Evolutionary conservation across 345 rosid species (phyloP), one percentile per base, ranked within the genome.

Genomic region (Linum trigynum): DNA sequence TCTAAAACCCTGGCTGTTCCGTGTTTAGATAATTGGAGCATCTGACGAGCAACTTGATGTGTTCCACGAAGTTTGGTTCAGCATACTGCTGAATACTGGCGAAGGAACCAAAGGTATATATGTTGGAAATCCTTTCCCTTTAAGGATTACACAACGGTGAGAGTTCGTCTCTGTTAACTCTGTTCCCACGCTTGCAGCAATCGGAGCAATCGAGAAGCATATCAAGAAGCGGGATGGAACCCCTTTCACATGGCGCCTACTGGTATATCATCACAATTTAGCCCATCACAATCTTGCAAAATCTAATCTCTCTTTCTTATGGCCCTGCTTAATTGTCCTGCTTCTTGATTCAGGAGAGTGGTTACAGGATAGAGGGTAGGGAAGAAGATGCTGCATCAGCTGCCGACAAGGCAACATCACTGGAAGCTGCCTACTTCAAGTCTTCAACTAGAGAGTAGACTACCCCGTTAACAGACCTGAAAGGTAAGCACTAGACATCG

Each of bases 31-130:
- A 40, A 77, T 89, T 1, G 95, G 91, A 55, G 98, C 96, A 70
- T 92, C 98, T 5, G 91, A 85, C 71, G 97, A 89, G 78, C 97
- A 87, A 65, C 80, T 85, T 35, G 98, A 92, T 67, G 97, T 89
- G n/a, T 92, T 90, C 63, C 85, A 83, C 48, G 97, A 92, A 75
- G 81, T 92, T 59, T 92, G 88, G 92, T 87, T 76, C 69, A 66
- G n/a, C 42, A 56, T 87, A 79, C 71, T 92, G 66, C 83, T 92
- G 59, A 78, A 81, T 38, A 72, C 79, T 43, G 96, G 90, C 68
- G 77, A 81, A 85, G 78, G 69, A 69, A 61, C 74, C 53, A 78
- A 74, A 64, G 98, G 97, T 92, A 79, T 17, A 76, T 39, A 32
- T 38, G 10, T 17, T 53, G 7, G 36, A 56, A 42, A 58, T 43